A percentile compares a stretch with the other conserved stretches of the same genome.
phyloP scores from a whole-genome alignment of 2,329 filamentous ascomycete species.

The Macrophomina pseudophaseolina region DNA sequence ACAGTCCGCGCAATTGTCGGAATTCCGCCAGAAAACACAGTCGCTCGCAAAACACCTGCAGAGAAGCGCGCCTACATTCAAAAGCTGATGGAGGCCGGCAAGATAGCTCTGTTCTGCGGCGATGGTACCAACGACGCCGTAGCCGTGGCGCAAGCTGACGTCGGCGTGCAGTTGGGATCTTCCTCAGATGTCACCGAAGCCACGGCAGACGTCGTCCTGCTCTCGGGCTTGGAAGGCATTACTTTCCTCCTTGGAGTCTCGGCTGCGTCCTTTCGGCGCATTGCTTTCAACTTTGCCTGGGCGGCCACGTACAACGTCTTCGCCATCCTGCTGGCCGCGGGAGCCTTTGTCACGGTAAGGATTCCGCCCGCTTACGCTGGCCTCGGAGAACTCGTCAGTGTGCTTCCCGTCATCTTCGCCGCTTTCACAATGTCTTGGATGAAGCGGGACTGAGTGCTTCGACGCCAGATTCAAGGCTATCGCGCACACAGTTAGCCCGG shows the following conservation, averaged over 20 bases:
- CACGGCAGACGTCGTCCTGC: conserved; percentile 72
- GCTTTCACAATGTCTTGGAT: conserved; percentile 53
- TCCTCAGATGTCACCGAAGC: conserved; percentile 67
- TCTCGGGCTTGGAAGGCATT: conserved; percentile 63
- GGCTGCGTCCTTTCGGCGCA: conserved; percentile 43
- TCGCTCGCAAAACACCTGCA: neutral
- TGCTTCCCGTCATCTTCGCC: conserved; percentile 69
- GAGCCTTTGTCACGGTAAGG: conserved; percentile 61
- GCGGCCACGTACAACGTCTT: conserved; percentile 71
- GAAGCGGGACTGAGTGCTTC: neutral
- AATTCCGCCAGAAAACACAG: neutral
- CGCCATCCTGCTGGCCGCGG: conserved; percentile 69
- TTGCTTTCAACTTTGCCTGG: conserved; percentile 74
- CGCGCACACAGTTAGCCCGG: neutral
- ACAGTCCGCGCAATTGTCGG: neutral
- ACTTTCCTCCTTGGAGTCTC: conserved; percentile 62
- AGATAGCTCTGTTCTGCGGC: conserved; percentile 69
- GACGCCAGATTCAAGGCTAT: no score
- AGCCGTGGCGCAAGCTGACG: conserved; percentile 71
- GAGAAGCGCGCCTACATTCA: neutral
- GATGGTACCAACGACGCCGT: conserved; percentile 81
- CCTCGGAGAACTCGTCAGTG: conserved; percentile 74
- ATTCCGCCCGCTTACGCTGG: conserved; percentile 70
- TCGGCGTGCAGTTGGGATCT: conserved; percentile 71
- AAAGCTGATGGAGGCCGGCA: neutral